Base-by-base conservation (phyloP, 306 rosid genomes). In the Castanea sativa region DNA sequence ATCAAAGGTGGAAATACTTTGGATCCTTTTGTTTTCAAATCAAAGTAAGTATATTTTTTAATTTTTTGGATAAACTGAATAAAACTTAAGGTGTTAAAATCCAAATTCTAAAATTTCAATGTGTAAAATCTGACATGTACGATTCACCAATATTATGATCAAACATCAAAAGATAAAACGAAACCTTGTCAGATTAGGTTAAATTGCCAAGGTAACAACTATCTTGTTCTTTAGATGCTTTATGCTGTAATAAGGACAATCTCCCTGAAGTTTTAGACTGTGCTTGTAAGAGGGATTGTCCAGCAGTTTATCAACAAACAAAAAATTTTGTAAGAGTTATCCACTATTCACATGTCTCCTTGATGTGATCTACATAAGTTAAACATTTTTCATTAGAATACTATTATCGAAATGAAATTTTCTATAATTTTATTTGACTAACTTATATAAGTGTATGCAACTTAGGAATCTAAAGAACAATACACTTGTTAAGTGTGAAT, bases 261-360 rank as follows among this genome's bases (percentile, higher is more conserved):
- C 45, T 41, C 45, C 45, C 0, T 41, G 11, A 2, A 41, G 45
- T 41, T 41, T 41, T 41, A 41, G 45, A 2, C 3, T 41, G 1
- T 41, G 45, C 45, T 8, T 2, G 45, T 41, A 41, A 41, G 45
- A 8, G 45, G 45, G 45, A 41, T 41, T 41, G 11, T 41, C 45
- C 45, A 41, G 45, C 11, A 38, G 1, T 38, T 38, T 38, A 38
- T 38, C 45, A 7, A 38, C 41, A 38, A 35, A 35, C 0, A 1
- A 38, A 38, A 7, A 38, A 21, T 0, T 21, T 21, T 21, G 23
- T 38, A 79, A 52, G 92, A 90, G 75, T 83, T 85, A 78, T 91
- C 98, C 86, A 91, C 97, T 41, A 73, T 81, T 78, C 78, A 80
- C 97, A 90, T 88, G 86, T 87, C 79, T 76, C 74, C 88, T 93